These are phyloP conservation scores for Pulveroboletus sp. DNA, from an alignment of 768 basidiomycete genomes.

Conservation along the genomic window DNA sequence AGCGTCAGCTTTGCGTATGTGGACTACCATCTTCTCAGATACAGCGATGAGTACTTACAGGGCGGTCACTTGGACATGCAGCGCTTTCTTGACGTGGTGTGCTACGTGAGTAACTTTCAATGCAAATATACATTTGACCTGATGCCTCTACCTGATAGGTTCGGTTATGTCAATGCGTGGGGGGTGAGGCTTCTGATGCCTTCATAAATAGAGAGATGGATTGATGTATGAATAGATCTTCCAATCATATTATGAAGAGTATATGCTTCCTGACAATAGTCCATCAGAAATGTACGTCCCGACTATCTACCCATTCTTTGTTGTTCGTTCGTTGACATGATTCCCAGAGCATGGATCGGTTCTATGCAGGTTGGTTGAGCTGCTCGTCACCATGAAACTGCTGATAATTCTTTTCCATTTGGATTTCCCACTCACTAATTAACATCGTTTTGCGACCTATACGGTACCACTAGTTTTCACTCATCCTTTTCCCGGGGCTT, in stretches of 20 bases:
- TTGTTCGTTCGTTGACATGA: background rate
- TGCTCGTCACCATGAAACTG: background rate
- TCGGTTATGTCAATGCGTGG: constrained; percentile 74
- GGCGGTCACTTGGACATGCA: background rate
- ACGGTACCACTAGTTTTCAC: constrained; percentile 47
- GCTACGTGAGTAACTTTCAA: constrained; percentile 35
- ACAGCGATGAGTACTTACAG: background rate
- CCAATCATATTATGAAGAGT: constrained; percentile 66
- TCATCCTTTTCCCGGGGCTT: constrained; percentile 59
- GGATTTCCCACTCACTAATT: background rate
- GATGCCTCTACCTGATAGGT: constrained; percentile 29
- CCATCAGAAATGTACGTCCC: constrained; percentile 59
- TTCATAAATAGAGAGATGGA: background rate
- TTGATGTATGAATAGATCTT: constrained; percentile 46
- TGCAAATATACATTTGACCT: background rate
- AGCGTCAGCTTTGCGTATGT: constrained; percentile 29
- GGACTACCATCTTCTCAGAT: background rate
- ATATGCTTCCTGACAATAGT: constrained; percentile 43
- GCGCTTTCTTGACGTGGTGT: constrained; percentile 29
- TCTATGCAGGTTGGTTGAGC: constrained; percentile 54
- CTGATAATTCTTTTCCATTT: background rate
- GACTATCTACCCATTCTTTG: no score
- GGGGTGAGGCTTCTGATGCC: constrained; percentile 42
- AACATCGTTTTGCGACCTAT: no score
- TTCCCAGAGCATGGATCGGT: constrained; percentile 70